These are phyloP conservation scores for Ascocoryne sarcoides DNA, from an alignment of 2,329 filamentous ascomycete genomes.

Conservation along the genomic window DNA sequence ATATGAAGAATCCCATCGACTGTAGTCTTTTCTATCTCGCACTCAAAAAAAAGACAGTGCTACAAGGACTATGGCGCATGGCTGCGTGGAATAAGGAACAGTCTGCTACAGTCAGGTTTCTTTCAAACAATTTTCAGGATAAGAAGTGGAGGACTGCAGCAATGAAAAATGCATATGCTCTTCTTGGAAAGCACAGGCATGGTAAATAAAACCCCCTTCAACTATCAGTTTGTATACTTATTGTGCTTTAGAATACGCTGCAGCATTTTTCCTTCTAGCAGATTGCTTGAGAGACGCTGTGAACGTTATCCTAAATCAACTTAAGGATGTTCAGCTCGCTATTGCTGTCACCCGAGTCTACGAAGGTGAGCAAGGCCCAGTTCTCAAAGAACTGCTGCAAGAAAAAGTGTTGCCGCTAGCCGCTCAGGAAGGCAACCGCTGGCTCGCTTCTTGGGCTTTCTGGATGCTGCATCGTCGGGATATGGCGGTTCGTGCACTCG, in stretches of 20 bases:
- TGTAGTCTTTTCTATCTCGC: slow-evolving; percentile 90
- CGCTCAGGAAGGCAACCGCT: slow-evolving; percentile 74
- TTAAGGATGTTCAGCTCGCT: slow-evolving; percentile 83
- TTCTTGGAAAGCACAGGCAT: slow-evolving; percentile 85
- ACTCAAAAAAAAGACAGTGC: slow-evolving; percentile 78
- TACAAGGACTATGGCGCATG: slow-evolving; percentile 92
- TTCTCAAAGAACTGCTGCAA: slow-evolving; percentile 65
- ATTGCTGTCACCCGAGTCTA: slow-evolving; percentile 83
- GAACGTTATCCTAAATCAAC: slow-evolving; percentile 75
- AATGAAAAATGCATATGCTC: slow-evolving; percentile 90
- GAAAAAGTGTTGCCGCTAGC: slow-evolving; percentile 74
- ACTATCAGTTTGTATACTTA: slow-evolving; percentile 1
- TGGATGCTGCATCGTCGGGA: slow-evolving; percentile 80
- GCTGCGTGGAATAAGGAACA: slow-evolving; percentile 86
- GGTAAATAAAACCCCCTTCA: slow-evolving; percentile 38
- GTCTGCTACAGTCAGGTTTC: slow-evolving; percentile 63
- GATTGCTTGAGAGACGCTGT: slow-evolving; percentile 79
- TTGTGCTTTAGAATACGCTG: slow-evolving; percentile 65
- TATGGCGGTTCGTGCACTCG: slow-evolving; percentile 74
- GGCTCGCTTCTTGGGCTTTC: slow-evolving; percentile 93
- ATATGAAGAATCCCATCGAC: slow-evolving; percentile 81
- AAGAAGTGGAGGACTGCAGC: slow-evolving; percentile 81
- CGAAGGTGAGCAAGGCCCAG: slow-evolving; percentile 71
- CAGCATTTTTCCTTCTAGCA: slow-evolving; percentile 88
- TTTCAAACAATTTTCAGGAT: slow-evolving; percentile 87